Evolutionary conservation across 345 rosid species (phyloP).

Genomic region (Mercurialis annua): DNA sequence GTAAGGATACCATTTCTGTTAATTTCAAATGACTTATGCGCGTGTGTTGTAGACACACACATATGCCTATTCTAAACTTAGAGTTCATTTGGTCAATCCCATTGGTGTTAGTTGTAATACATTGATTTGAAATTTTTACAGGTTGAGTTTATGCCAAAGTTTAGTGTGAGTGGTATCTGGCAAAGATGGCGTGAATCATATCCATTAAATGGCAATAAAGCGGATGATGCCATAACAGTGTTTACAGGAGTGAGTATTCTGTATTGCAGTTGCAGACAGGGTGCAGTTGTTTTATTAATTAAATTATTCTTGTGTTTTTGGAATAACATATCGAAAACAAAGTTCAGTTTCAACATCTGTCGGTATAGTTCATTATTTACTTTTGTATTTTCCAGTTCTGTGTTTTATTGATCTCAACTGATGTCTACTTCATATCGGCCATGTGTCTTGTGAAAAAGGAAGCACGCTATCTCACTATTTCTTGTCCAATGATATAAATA

Average conservation of each 20-base stretch:
- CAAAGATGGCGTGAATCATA: constrained; percentile 89
- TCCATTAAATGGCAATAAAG: constrained; percentile 48
- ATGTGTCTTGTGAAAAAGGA: background rate
- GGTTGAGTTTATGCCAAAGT: constrained; percentile 95
- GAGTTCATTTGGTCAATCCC: background rate
- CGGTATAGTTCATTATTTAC: background rate
- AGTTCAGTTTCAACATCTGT: background rate
- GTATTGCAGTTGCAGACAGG: constrained; percentile 3
- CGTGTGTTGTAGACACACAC: background rate
- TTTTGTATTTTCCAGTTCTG: background rate
- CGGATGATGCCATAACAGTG: constrained; percentile 62
- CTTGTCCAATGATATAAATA: background rate
- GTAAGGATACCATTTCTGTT: constrained; percentile 37
- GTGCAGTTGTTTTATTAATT: background rate
- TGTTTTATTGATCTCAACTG: background rate
- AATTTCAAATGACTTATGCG: background rate
- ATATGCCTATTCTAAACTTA: constrained; percentile 3
- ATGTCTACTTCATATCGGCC: background rate
- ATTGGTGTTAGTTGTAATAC: constrained; percentile 8
- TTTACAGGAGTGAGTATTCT: constrained; percentile 80
- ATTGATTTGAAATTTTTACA: constrained; percentile 31
- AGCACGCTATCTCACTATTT: background rate
- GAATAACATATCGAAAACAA: background rate
- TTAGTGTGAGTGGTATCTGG: constrained; percentile 95
- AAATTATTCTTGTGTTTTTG: background rate